Conservation (phyloP, 2,329 filamentous ascomycete species). For the Colletotrichum sp. region DNA sequence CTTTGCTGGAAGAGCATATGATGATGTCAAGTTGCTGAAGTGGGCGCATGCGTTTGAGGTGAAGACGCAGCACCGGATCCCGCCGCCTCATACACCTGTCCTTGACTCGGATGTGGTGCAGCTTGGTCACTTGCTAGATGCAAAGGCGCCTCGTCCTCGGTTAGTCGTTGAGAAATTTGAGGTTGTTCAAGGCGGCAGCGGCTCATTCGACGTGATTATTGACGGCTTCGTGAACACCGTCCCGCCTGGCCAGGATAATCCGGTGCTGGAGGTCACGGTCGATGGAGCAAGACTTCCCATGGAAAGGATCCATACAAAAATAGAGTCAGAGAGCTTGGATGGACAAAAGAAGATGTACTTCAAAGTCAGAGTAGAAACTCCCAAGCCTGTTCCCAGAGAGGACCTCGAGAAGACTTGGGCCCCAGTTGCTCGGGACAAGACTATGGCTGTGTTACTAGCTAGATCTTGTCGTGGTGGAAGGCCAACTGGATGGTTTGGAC, state of each 20-base stretch:
- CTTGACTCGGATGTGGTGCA: not conserved
- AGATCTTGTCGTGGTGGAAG: not conserved
- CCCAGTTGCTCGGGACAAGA: not conserved
- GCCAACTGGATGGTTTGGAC: not conserved
- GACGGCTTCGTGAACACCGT: not conserved
- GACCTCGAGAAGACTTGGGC: not conserved
- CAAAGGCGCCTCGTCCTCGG: fast-evolving
- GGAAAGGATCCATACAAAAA: not conserved
- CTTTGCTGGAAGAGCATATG: not conserved
- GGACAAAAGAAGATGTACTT: not conserved
- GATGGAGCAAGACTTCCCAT: not conserved
- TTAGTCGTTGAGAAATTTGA: not conserved
- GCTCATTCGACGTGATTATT: not conserved
- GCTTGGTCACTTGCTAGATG: fast-evolving
- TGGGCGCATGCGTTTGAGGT: not conserved
- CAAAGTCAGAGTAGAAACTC: not conserved
- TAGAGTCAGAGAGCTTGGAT: not conserved
- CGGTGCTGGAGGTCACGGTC: not conserved
- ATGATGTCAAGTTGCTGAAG: not conserved
- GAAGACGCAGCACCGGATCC: not conserved
- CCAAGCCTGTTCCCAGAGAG: not conserved
- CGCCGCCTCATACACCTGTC: not conserved
- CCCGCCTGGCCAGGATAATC: not conserved
- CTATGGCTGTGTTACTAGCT: not conserved
- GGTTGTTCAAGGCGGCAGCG: not conserved